Percentiles rank a stretch among this genome's conserved stretches.
Evolutionary conservation across 768 basidiomycete genomes (phyloP).

Genomic region (Podaxis pistillaris): DNA sequence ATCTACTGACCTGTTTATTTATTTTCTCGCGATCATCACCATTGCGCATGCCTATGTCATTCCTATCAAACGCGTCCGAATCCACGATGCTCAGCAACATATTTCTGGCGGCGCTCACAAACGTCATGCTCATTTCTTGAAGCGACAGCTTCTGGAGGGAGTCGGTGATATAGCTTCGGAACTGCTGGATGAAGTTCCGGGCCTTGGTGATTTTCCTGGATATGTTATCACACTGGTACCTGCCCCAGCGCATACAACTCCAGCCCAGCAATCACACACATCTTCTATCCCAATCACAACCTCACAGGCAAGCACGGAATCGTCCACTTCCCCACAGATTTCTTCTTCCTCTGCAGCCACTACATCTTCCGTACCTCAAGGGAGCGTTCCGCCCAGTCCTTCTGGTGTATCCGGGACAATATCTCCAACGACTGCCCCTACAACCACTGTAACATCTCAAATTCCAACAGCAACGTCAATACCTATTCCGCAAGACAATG

Average conservation of each 20-base stretch:
- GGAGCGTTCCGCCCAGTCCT: not conserved
- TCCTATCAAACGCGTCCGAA: slow-evolving; percentile 20
- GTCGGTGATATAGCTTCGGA: not conserved
- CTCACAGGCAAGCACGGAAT: slow-evolving; percentile 8
- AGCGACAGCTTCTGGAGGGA: not conserved
- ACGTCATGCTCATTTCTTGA: not conserved
- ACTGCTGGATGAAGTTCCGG: not conserved
- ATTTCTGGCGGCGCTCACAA: not conserved
- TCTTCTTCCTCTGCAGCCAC: not conserved
- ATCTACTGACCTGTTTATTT: not conserved
- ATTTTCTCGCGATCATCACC: slow-evolving; percentile 1
- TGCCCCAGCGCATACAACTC: not conserved
- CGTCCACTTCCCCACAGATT: not conserved
- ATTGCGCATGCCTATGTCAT: slow-evolving; percentile 12
- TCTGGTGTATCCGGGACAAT: not conserved
- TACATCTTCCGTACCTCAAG: not conserved
- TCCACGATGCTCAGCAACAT: slow-evolving; percentile 9
- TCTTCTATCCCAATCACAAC: slow-evolving; percentile 1
- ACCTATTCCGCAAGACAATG: slow-evolving; percentile 15
- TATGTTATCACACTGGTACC: not conserved
- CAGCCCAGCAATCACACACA: not conserved
- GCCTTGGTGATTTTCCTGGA: not conserved
- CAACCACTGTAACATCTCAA: slow-evolving; percentile 2
- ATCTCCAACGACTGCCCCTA: not conserved
- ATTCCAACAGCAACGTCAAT: not conserved